Conservation (phyloP, 1,139 yeast genomes). For the Yamadazyma membranifaciens region DNA sequence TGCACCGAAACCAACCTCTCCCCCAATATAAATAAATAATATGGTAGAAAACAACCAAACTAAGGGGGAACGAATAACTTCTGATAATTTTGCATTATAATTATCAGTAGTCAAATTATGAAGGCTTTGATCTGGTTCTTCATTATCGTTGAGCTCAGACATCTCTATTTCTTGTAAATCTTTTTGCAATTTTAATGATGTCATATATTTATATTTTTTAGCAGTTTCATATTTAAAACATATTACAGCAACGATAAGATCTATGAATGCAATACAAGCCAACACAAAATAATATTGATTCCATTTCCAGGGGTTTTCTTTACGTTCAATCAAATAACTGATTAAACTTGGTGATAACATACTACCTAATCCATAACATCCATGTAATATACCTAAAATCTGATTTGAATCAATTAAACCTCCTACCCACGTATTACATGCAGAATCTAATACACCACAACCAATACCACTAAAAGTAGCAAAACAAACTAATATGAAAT, state of each 20-base stretch:
- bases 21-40: conserved; percentile 63
- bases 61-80: conserved; percentile 40
- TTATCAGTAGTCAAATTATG: background rate
- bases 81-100: conserved; percentile 21
- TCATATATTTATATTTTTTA: conserved; percentile 46
- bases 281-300: conserved; percentile 44
- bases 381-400: conserved; percentile 64
- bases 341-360: conserved; percentile 62
- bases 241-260: conserved; percentile 7
- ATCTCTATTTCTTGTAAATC: conserved; percentile 12
- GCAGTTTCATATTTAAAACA: conserved; percentile 55
- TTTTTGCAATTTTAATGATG: conserved; percentile 13
- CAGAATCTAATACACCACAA: conserved; percentile 60
- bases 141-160: conserved; percentile 6
- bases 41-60: conserved; percentile 49
- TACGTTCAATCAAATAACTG: conserved; percentile 38
- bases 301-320: conserved; percentile 45
- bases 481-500: conserved; percentile 30
- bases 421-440: conserved; percentile 60
- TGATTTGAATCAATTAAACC: conserved; percentile 57
- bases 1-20: conserved; percentile 66
- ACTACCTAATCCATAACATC: conserved; percentile 68
- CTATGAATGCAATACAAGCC: conserved; percentile 18
- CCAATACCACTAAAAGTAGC: conserved; percentile 54
- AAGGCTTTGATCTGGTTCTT: conserved; percentile 2